Evolutionary conservation across 768 basidiomycete genomes (phyloP).

Genomic region (Boletus speciosus): DNA sequence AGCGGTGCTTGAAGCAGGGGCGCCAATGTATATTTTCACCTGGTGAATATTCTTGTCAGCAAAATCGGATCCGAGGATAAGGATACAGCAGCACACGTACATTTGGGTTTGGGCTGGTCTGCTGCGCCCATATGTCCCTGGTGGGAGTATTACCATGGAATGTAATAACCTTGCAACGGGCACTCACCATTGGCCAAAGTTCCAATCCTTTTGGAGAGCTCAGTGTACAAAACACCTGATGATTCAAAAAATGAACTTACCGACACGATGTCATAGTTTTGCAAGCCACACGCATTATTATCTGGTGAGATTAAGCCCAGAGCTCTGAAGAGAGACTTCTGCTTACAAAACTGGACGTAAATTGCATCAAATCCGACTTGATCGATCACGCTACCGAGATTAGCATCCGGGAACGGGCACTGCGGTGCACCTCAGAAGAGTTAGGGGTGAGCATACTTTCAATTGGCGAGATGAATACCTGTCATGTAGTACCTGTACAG

Average conservation of each 20-base stretch:
- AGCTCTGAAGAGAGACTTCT: background rate
- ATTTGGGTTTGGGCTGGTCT: conserved; percentile 39
- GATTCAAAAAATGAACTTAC: conserved; percentile 34
- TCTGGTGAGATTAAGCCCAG: conserved; percentile 24
- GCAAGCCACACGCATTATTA: conserved; percentile 42
- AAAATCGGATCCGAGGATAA: background rate
- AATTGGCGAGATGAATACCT: conserved; percentile 22
- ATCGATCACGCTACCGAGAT: conserved; percentile 57
- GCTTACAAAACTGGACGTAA: conserved; percentile 63
- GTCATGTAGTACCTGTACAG: conserved; percentile 57
- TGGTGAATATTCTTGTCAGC: conserved; percentile 1
- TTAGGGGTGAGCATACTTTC: background rate
- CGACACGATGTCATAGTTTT: conserved; percentile 50
- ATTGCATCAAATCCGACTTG: conserved; percentile 65
- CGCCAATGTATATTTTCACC: conserved; percentile 44
- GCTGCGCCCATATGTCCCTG: conserved; percentile 46
- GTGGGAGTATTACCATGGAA: conserved; percentile 10
- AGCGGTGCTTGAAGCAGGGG: conserved; percentile 39
- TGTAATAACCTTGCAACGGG: background rate
- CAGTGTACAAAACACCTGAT: background rate
- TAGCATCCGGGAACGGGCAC: conserved; percentile 68
- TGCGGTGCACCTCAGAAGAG: conserved; percentile 27
- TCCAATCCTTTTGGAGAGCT: conserved; percentile 42
- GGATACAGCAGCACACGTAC: conserved; percentile 21
- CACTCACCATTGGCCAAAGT: conserved; percentile 34